Evolutionary conservation across 1,139 yeast species (phyloP).

Genomic region (Diutina mesorugosa): DNA sequence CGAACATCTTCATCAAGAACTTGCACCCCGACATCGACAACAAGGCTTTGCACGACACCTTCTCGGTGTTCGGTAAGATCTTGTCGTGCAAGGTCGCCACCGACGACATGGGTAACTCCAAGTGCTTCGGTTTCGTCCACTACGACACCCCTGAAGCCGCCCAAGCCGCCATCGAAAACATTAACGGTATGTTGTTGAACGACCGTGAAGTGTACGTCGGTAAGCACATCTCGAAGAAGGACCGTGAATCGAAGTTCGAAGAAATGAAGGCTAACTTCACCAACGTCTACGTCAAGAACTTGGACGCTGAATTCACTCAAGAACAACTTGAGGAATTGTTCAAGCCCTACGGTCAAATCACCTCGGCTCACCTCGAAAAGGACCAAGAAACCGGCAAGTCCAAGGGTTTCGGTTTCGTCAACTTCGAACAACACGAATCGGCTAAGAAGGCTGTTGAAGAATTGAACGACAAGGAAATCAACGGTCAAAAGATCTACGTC

Average conservation of each 20-base stretch:
- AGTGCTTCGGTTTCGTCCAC: constrained; percentile 97
- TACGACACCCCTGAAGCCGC: constrained; percentile 93
- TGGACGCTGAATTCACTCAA: constrained; percentile 57
- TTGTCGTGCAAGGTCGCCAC: constrained; percentile 96
- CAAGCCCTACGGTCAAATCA: constrained; percentile 63
- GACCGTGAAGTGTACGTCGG: constrained; percentile 96
- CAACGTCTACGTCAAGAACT: constrained; percentile 89
- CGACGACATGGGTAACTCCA: constrained; percentile 83
- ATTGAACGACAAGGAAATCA: constrained; percentile 77
- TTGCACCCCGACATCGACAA: constrained; percentile 97
- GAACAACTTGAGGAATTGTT: constrained; percentile 69
- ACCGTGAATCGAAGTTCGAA: constrained; percentile 90
- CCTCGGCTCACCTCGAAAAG: constrained; percentile 73
- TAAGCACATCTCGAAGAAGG: constrained; percentile 85
- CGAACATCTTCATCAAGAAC: constrained; percentile 96
- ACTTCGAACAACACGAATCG: constrained; percentile 75
- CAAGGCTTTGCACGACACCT: constrained; percentile 97
- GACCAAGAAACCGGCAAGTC: constrained; percentile 75
- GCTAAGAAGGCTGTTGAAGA: constrained; percentile 90
- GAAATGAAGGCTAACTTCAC: constrained; percentile 90
- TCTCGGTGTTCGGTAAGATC: constrained; percentile 92
- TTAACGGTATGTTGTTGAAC: constrained; percentile 96
- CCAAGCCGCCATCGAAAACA: constrained; percentile 88
- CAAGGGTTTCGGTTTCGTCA: constrained; percentile 93
- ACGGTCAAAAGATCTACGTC: constrained; percentile 80